Evolutionary conservation across 2,329 filamentous ascomycete genomes (phyloP), one percentile per base, ranked within the genome.

Genomic region (Talaromyces sp.): DNA sequence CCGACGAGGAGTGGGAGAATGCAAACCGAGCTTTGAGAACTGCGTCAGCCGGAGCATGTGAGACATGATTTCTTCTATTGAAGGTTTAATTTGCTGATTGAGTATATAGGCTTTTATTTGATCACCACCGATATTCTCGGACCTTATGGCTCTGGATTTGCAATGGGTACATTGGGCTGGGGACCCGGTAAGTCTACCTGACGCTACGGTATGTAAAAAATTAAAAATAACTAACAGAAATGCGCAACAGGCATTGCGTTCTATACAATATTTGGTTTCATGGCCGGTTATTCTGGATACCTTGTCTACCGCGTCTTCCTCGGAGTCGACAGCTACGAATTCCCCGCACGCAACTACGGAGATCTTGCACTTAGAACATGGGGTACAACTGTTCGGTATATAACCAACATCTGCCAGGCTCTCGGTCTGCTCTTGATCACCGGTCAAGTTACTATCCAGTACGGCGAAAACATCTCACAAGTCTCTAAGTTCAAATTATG

Each of bases 381-480:
- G 66, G 84, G 84, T 3, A 72, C 73, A 14, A 75, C 70, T 66
- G 75, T 79, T 22, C 81, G 83, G 13, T 78, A 85, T 66, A 64
- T 79, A 14, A 75, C 84, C 73, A 85, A 85, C 69, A 64, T 82
- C 56, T 73, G 83, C 2, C 83, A 85, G 70, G 76, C 80, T 0
- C 68, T 85, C 33, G 80, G 81, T 67, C 74, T 85, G 35, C 71
- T 76, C 16, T 68, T 73, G 19, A 72, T 70, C 33, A 67, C 71
- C 6, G 75, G 74, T 31, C 71, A 73, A 61, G 71, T 75, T 52
- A 82, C 86, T 60, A 80, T 87, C 47, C 78, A 75, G 59, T 85
- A 83, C 54, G 85, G 84, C 3, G 81, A 87, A 71, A 80, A 81
- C 19, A 81, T 87, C 27, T 83, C 81, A 1, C 83, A 87, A 70